phyloP scores from a whole-genome alignment of 208 protist genomes.

The Angomonas desouzai region DNA sequence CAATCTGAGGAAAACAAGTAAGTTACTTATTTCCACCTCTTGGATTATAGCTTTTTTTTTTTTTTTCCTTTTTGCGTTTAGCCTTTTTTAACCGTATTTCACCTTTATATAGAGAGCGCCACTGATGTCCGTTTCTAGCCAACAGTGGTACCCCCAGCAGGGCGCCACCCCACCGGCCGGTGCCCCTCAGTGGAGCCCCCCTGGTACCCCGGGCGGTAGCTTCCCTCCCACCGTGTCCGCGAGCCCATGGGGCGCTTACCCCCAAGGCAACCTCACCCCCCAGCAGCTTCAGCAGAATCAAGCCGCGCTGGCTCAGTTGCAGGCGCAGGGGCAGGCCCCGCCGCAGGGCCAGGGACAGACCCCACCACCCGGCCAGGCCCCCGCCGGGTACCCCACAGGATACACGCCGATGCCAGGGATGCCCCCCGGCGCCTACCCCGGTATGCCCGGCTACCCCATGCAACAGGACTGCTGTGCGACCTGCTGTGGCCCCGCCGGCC shows the following conservation, averaged over 20 bases:
- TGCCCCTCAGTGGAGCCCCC: neutral
- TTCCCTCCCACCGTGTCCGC: conserved; percentile 1
- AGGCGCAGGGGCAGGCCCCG: neutral
- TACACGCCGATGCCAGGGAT: neutral
- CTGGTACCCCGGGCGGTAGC: neutral
- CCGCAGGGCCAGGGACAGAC: neutral
- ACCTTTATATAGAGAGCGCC: conserved; percentile 1
- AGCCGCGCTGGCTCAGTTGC: neutral
- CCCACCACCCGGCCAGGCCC: neutral
- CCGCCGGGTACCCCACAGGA: neutral
- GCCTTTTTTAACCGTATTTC: no score
- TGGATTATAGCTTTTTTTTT: conserved; percentile 16
- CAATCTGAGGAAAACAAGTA: neutral
- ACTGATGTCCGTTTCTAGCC: conserved; percentile 9
- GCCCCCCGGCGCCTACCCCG: no score
- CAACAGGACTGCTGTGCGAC: conserved; percentile 22
- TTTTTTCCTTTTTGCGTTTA: conserved; percentile 13
- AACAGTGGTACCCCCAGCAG: conserved; percentile 34
- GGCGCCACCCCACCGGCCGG: no score
- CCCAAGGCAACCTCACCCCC: conserved; percentile 2
- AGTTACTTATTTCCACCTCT: conserved; percentile 10
- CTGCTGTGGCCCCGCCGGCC: conserved; percentile 14
- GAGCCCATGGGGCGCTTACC: conserved; percentile 1
- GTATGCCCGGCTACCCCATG: neutral
- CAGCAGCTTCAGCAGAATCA: neutral